Evolutionary conservation across 306 rosid genomes (phyloP).

Genomic region (apple (Malus domestica)): ASM211411v1 NC_041805.1:1643001-1643500

Average conservation of each 20-base stretch:
- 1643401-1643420: too few relatives aligned
- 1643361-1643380: too few relatives aligned
- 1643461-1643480: too few relatives aligned
- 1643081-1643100: slow-evolving; percentile 24
- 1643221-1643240: too few relatives aligned
- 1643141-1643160: neutral
- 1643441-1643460: too few relatives aligned
- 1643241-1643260: accelerated
- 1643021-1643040: slow-evolving; percentile 15
- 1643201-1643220: neutral
- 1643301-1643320: too few relatives aligned
- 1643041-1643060: slow-evolving; percentile 15
- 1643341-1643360: too few relatives aligned
- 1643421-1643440: too few relatives aligned
- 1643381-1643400: too few relatives aligned
- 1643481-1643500: too few relatives aligned
- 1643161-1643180: neutral
- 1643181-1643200: neutral
- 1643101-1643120: slow-evolving; percentile 29
- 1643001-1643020: neutral
- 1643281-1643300: too few relatives aligned
- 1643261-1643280: accelerated
- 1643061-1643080: slow-evolving; percentile 24
- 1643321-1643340: too few relatives aligned
- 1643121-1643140: neutral